Percentiles rank a stretch among this genome's conserved stretches.
Evolutionary conservation across 75 land plant genomes (phyloP).

Genomic region (Picea glauca): DNA sequence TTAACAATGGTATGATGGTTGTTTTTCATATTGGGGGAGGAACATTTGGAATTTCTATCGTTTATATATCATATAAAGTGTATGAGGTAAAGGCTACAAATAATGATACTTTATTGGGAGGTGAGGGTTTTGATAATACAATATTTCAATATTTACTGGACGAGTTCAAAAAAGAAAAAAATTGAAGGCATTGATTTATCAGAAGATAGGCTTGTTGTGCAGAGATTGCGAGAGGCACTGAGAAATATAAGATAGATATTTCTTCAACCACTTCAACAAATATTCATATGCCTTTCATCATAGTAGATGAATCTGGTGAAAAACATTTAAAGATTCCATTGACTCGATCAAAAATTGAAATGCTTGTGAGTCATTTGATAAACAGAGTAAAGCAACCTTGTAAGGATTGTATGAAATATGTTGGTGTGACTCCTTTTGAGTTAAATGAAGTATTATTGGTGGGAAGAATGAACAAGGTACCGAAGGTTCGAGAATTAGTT

Average conservation of each 20-base stretch:
- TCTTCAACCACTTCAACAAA: conserved; percentile 58
- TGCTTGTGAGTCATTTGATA: too few relatives aligned
- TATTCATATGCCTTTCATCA: conserved; percentile 53
- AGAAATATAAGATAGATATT: conserved; percentile 62
- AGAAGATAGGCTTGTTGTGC: conserved; percentile 44
- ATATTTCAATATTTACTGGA: conserved; percentile 37
- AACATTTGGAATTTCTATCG: too few relatives aligned
- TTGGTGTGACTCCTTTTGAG: too few relatives aligned
- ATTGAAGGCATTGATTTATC: conserved; percentile 48
- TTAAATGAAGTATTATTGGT: too few relatives aligned
- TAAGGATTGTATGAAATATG: too few relatives aligned
- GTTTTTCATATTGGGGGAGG: conserved; percentile 28
- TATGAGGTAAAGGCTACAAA: conserved; percentile 50
- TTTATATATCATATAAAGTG: too few relatives aligned
- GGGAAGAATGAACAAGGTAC: too few relatives aligned
- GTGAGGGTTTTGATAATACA: conserved; percentile 58
- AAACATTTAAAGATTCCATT: too few relatives aligned
- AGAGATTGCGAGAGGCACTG: conserved; percentile 60
- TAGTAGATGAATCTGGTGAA: conserved; percentile 61
- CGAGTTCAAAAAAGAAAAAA: conserved; percentile 34
- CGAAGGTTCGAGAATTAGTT: too few relatives aligned
- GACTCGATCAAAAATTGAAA: too few relatives aligned
- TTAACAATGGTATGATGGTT: too few relatives aligned
- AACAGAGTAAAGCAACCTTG: too few relatives aligned
- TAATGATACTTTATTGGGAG: conserved; percentile 65